Base-by-base conservation (phyloP, 805 yeast genomes). In the Metschnikowia corniflorae region DNA sequence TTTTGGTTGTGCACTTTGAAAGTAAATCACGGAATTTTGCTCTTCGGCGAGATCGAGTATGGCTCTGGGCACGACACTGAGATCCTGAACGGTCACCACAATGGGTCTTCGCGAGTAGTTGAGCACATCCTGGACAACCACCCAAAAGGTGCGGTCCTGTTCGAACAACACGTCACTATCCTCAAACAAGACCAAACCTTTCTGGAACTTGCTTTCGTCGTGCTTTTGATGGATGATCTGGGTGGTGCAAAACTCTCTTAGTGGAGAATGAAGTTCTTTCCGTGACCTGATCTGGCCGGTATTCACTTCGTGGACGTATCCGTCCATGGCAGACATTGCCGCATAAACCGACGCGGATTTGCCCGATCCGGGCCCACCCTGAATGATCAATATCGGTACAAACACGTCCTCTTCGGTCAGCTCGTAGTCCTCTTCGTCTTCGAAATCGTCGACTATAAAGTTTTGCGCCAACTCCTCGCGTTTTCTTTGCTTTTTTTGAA, bases 141-240 rank as follows among this genome's bases (percentile, higher is more conserved):
- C 53, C 96, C 97, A 93, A 53, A 91, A 89, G 2, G 78, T 78
- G 39, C 74, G 77, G 50, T 93, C 97, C 21, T 75, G 78, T 36
- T 78, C 86, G 50, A 82, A 86, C 14, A 89, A 56, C 8, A 86
- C 66, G 54, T 91, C 96, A 26, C 85, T 89, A 50, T 91, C 96
- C 49, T 89, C 96, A 39, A 91, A 68, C 22, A 93, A 58, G 4
- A 93, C 80, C 5, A 87, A 63, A 6, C 91, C 88, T 40, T 77
- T 71, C 41, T 72, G 78, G 33, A 72, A 73, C 15, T 50, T 50
- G 3, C 33, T 40, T 12, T 40, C 43, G 16, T 58, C 58, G 20
- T 42, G 36, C n/a, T 37, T 51, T 32, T 65, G 65, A 45, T 82
- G 86, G 2, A 91, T 89, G 31, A 83, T 64, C 42, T 86, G 87